phyloP scores from a whole-genome alignment of 805 yeast species.

The Cyberlindnera maritima region DNA sequence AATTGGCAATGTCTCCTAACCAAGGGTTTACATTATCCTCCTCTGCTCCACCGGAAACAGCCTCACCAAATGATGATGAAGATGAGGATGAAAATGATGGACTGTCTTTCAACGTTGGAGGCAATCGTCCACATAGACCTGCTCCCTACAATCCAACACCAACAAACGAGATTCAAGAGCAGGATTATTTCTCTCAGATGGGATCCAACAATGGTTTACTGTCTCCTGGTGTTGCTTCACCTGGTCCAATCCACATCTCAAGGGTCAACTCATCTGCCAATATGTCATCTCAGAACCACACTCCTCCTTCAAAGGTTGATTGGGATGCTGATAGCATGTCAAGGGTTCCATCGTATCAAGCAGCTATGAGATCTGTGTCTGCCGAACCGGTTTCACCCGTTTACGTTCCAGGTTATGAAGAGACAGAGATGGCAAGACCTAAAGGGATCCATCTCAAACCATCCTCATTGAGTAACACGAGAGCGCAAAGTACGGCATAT shows the following conservation, averaged over 20 bases:
- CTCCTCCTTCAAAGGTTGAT: conserved; percentile 24
- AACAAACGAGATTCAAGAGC: conserved; percentile 21
- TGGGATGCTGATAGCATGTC: conserved; percentile 49
- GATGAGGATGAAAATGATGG: conserved; percentile 26
- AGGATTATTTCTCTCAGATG: conserved; percentile 36
- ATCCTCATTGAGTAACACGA: conserved; percentile 26
- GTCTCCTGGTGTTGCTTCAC: conserved; percentile 47
- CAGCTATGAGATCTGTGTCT: conserved; percentile 62
- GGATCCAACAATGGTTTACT: conserved; percentile 16
- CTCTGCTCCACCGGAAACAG: background rate
- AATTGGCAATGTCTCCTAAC: conserved; percentile 14
- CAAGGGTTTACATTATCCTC: background rate
- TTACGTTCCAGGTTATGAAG: conserved; percentile 37
- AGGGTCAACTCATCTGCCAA: conserved; percentile 50
- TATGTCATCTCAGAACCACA: background rate
- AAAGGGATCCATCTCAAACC: conserved; percentile 28
- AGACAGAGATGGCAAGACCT: conserved; percentile 22
- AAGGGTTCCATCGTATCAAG: conserved; percentile 80
- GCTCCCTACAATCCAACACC: conserved; percentile 26
- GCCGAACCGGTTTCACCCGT: conserved; percentile 66
- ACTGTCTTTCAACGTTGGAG: conserved; percentile 16
- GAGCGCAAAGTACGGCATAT: conserved; percentile 27
- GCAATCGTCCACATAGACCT: conserved; percentile 3
- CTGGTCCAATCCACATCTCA: conserved; percentile 56
- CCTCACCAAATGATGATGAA: conserved; percentile 19